Conservation (phyloP, 345 rosid species). For the Balakata baccata region DNA sequence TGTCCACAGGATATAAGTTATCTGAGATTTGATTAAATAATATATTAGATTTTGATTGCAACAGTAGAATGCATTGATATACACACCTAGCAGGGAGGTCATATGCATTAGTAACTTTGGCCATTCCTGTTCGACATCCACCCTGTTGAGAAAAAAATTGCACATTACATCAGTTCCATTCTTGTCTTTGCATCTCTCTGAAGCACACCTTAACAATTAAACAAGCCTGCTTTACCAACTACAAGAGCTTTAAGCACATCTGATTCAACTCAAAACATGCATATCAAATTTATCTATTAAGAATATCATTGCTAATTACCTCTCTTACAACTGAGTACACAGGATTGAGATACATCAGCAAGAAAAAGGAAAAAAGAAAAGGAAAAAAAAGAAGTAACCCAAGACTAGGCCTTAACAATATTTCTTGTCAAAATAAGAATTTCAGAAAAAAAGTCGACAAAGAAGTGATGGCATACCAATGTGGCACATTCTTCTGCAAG, state of each 20-base stretch:
- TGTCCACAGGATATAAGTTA: neutral
- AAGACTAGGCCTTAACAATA: conserved; percentile 1
- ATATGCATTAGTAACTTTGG: conserved; percentile 89
- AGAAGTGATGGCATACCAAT: conserved; percentile 44
- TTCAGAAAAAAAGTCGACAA: conserved; percentile 7
- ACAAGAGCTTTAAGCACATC: neutral
- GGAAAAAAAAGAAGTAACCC: neutral
- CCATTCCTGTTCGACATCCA: conserved; percentile 98
- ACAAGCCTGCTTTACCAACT: neutral
- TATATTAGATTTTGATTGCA: no score
- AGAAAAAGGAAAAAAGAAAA: neutral
- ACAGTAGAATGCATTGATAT: conserved; percentile 5
- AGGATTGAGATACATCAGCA: neutral
- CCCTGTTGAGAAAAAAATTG: conserved; percentile 53
- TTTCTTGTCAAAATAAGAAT: neutral
- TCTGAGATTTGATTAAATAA: conserved; percentile 7
- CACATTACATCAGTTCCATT: conserved; percentile 12
- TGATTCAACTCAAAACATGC: neutral
- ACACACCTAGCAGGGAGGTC: conserved; percentile 94
- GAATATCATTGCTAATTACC: conserved; percentile 4
- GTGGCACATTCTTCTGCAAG: conserved; percentile 92
- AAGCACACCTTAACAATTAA: neutral
- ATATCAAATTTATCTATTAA: neutral
- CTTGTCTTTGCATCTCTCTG: conserved; percentile 13
- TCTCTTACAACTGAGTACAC: neutral